phyloP scores from a whole-genome alignment of 257 asterid species.

The Fraxinus cuspidata region DNA sequence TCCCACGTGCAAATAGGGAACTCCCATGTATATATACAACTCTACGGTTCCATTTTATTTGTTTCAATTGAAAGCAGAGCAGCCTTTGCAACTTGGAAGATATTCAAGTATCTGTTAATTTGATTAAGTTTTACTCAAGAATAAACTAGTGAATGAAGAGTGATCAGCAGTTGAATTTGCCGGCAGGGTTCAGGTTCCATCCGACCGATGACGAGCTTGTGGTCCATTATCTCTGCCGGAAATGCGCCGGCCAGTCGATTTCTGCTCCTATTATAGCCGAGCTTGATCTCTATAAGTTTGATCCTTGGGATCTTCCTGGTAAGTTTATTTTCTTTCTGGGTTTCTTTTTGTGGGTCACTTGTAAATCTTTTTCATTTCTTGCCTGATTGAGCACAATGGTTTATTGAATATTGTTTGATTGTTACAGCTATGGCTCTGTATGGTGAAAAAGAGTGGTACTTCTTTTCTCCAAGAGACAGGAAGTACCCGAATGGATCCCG shows the following conservation, averaged over 20 bases:
- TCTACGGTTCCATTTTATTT: conserved; percentile 24
- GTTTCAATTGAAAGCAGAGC: conserved; percentile 22
- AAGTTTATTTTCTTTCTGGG: conserved; percentile 11
- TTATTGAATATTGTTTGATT: not conserved
- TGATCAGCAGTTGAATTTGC: conserved; percentile 48
- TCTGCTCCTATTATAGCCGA: conserved; percentile 53
- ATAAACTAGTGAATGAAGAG: conserved; percentile 46
- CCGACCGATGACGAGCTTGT: conserved; percentile 69
- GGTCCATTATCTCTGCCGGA: conserved; percentile 57
- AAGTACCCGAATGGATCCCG: conserved; percentile 66
- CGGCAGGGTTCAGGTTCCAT: conserved; percentile 64
- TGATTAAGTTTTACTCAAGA: not conserved
- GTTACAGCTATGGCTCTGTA: conserved; percentile 48
- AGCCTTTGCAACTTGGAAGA: not conserved
- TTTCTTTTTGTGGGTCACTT: not conserved
- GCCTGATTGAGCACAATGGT: too few species aligned
- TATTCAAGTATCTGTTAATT: not conserved
- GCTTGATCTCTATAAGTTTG: conserved; percentile 54
- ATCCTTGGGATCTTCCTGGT: conserved; percentile 66
- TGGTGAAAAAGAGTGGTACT: conserved; percentile 66
- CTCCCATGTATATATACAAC: conserved; percentile 28
- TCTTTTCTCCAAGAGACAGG: conserved; percentile 59
- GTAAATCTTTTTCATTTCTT: not conserved
- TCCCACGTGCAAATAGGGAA: conserved; percentile 36
- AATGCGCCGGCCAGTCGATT: conserved; percentile 49